phyloP scores from a whole-genome alignment of 495 filamentous ascomycete species.

The Podospora didyma region DNA sequence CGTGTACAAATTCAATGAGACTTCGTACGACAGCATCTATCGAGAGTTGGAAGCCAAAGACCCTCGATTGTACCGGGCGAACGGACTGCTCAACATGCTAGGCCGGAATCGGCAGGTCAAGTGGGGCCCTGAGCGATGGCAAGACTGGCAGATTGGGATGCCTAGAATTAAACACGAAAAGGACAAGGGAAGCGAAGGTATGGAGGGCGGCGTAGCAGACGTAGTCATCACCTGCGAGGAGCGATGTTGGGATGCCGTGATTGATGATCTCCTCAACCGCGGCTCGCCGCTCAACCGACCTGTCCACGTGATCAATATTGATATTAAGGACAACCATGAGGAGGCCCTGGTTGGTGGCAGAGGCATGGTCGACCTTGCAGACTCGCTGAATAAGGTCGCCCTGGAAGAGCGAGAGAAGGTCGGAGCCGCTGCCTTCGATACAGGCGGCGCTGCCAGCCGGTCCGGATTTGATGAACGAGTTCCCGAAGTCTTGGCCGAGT shows the following conservation, averaged over 20 bases:
- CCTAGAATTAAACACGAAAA: constrained; percentile 62
- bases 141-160: constrained; percentile 89
- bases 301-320: constrained; percentile 95
- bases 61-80: constrained; percentile 79
- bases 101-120: constrained; percentile 89
- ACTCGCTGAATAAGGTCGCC: constrained; percentile 80
- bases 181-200: constrained; percentile 71
- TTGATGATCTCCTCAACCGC: constrained; percentile 86
- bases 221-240: constrained; percentile 98
- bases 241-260: constrained; percentile 95
- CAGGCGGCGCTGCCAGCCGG: constrained; percentile 61
- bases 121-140: constrained; percentile 94
- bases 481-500: constrained; percentile 86
- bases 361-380: constrained; percentile 88
- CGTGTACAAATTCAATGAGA: constrained; percentile 94
- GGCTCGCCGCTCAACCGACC: constrained; percentile 81
- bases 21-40: constrained; percentile 89
- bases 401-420: constrained; percentile 65
- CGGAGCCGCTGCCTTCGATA: constrained; percentile 62
- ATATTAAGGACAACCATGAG: constrained; percentile 98
- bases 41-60: constrained; percentile 82
- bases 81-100: constrained; percentile 93
- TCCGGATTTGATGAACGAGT: constrained; percentile 87
- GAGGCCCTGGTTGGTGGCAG: constrained; percentile 88
- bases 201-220: constrained; percentile 88